Base-by-base conservation (phyloP, 106 monocot genomes). In the Iris macrosiphon region DNA sequence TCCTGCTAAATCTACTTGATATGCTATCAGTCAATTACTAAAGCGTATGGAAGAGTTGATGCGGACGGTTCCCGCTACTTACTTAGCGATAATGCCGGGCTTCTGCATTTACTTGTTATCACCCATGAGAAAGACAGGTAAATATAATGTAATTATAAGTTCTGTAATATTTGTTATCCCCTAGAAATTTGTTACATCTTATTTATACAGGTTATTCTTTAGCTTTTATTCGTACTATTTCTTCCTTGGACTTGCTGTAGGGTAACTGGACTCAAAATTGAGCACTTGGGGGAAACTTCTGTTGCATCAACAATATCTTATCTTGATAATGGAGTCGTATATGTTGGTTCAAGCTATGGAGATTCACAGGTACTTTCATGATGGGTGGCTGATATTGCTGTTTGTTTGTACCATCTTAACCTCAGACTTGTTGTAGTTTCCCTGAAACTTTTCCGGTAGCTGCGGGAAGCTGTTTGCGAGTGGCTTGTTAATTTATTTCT, bases 281-380 rank as follows among this genome's bases (percentile, higher is more conserved):
- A 98, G 68, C 74, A 74, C 40, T 66, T 98, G 2, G 96, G 96
- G 34, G 96, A 98, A 65, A 98, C 96, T 0, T 98, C 96, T 48
- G 77, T 83, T 49, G 86, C 96, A 50, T 98, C 96, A 72, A 80
- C 90, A 38, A 80, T 98, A 67, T 90, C 96, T 40, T 98, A 98
- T 72, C 96, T 98, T 64, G 96, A 98, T 66, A 98, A 98, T 81
- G 90, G 72, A 45, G 89, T 98, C 51, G 90, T 98, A 31, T 98
- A 77, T 87, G 70, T 98, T 60, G 96, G 96, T 73, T 98, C 96
- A 54, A 90, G 83, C 43, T 98, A 83, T 80, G 96, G 96, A 44
- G 96, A 98, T 78, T 98, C 96, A 45, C 96, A 98, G 86, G 96
- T 90, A 55, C 37, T 13, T 48, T 38, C 14, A 19, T 29, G 49